These are phyloP conservation scores for Sicyos baderoa DNA, from an alignment of 306 rosid genomes.

Conservation along the genomic window DNA sequence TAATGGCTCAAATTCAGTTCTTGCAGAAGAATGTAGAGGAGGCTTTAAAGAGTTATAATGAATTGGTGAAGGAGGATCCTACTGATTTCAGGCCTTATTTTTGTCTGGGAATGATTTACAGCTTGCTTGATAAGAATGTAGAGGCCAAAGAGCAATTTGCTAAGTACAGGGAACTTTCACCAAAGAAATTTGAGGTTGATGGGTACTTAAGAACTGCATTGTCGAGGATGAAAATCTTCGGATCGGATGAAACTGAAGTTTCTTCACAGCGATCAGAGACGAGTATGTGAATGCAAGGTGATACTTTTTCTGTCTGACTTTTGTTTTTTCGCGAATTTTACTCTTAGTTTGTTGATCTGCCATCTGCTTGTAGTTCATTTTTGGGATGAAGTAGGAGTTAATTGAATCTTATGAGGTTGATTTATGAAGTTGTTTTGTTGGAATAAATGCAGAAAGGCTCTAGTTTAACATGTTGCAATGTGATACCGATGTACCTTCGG, in stretches of 20 bases:
- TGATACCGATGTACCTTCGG: not conserved
- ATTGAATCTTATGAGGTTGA: not conserved
- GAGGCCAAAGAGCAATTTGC: constrained; percentile 74
- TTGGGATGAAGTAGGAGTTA: not conserved
- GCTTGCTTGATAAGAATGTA: constrained; percentile 66
- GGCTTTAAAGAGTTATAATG: constrained; percentile 47
- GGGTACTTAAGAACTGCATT: constrained; percentile 67
- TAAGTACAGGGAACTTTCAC: constrained; percentile 66
- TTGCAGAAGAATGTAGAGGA: constrained; percentile 80
- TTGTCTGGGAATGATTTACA: constrained; percentile 78
- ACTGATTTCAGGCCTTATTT: constrained; percentile 77
- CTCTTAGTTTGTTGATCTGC: not conserved
- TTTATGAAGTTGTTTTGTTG: not conserved
- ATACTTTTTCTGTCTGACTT: not conserved
- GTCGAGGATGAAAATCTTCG: constrained; percentile 73
- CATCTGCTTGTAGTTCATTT: not conserved
- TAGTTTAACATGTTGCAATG: not conserved
- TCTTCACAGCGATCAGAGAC: constrained; percentile 26
- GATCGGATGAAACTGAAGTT: constrained; percentile 53
- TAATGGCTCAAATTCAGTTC: constrained; percentile 78
- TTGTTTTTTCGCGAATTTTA: not conserved
- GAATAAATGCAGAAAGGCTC: constrained; percentile 9
- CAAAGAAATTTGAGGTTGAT: constrained; percentile 81
- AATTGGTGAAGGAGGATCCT: constrained; percentile 60
- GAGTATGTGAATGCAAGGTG: not conserved